phyloP scores from a whole-genome alignment of 768 basidiomycete genomes.

The Russula lepida region DNA sequence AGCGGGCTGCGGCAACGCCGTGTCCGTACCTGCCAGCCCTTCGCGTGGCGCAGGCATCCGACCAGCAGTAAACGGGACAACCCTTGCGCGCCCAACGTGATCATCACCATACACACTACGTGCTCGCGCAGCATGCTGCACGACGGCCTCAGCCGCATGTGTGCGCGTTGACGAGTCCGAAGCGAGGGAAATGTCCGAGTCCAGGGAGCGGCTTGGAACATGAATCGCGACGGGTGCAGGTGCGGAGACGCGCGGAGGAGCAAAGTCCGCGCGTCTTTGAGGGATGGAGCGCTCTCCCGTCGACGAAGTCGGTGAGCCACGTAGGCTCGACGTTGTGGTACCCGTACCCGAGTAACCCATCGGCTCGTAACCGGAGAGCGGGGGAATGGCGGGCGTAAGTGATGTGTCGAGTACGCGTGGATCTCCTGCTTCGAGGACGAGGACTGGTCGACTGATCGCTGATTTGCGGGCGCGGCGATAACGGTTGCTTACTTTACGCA shows the following conservation, averaged over 20 bases:
- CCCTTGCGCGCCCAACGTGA: conserved; percentile 40
- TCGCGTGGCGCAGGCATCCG: conserved; percentile 53
- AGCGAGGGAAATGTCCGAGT: conserved; percentile 27
- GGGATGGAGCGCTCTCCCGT: conserved; percentile 60
- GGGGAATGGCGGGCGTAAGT: conserved; percentile 4
- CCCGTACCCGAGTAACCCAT: conserved; percentile 32
- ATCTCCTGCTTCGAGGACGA: conserved; percentile 25
- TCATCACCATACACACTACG: conserved; percentile 41
- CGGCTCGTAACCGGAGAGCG: conserved; percentile 18
- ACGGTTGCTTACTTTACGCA: conserved; percentile 61
- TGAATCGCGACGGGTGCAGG: conserved; percentile 21
- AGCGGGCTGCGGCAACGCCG: conserved; percentile 22
- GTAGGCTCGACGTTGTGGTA: conserved; percentile 35
- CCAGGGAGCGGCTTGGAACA: conserved; percentile 17
- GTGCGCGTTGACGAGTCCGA: conserved; percentile 27
- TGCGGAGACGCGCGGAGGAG: conserved; percentile 38
- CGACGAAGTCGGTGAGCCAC: conserved; percentile 55
- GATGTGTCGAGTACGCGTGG: conserved; percentile 13
- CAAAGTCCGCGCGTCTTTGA: conserved; percentile 59
- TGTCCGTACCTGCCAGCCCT: conserved; percentile 2
- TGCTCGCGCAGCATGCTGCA: conserved; percentile 44
- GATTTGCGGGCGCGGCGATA: conserved; percentile 32
- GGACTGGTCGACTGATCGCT: conserved; percentile 52
- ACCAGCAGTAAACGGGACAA: conserved; percentile 65
- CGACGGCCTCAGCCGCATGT: conserved; percentile 38